Percentiles rank a stretch among this genome's conserved stretches.
Evolutionary conservation across 192 early-diverging fungal species (phyloP).

Genomic region (Umbelopsis sp.): DNA sequence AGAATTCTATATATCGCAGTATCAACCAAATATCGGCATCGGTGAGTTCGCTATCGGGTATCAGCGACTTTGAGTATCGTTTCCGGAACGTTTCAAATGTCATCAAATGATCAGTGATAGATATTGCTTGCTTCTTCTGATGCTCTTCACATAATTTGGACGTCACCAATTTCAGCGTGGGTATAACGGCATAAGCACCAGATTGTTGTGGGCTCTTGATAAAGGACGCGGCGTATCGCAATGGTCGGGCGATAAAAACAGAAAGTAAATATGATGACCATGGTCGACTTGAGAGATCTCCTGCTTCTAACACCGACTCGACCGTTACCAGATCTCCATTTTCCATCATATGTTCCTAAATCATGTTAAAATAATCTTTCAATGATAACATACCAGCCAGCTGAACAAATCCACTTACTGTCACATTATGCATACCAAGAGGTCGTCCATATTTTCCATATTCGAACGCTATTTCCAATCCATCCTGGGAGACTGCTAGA

Average conservation of each 20-base stretch:
- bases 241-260: not conserved
- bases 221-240: not conserved
- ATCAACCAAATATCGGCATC: not conserved
- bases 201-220: not conserved
- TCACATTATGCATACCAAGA: conserved; percentile 17
- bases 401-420: conserved; percentile 22
- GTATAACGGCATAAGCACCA: not conserved
- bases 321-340: conserved; percentile 14
- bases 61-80: conserved; percentile 4
- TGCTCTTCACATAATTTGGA: not conserved
- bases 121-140: not conserved
- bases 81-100: conserved; percentile 1
- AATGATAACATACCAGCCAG: not conserved
- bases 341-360: conserved; percentile 2
- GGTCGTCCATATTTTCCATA: conserved; percentile 19
- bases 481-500: not conserved
- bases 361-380: not conserved
- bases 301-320: not conserved
- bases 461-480: conserved; percentile 15
- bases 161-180: not conserved
- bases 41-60: not conserved
- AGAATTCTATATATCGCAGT: not conserved
- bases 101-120: conserved; percentile 17
- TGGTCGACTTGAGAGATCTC: not conserved
- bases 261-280: conserved; percentile 12